phyloP scores from a whole-genome alignment of 176 grass and related monocot genomes.

The barley (Hordeum vulgare) region MorexV3_pseudomolecules_assembly NC_058521.1:593372608-593373107 shows the following conservation, averaged over 20 bases:
- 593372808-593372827: constrained; percentile 14
- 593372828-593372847: constrained; percentile 34
- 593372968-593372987: background rate
- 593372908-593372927: background rate
- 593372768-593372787: background rate
- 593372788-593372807: constrained; percentile 12
- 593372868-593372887: background rate
- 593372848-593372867: background rate
- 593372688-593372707: constrained; percentile 4
- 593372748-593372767: background rate
- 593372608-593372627: background rate
- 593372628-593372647: background rate
- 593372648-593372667: background rate
- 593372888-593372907: background rate
- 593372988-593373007: background rate
- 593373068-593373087: no score
- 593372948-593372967: background rate
- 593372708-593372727: background rate
- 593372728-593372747: background rate
- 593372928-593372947: background rate
- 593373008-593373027: background rate
- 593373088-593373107: no score
- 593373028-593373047: background rate
- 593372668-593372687: constrained; percentile 17
- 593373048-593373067: no score